Base-by-base conservation (phyloP, 2,329 filamentous ascomycete genomes). In the Elsinoe arachidis region DNA sequence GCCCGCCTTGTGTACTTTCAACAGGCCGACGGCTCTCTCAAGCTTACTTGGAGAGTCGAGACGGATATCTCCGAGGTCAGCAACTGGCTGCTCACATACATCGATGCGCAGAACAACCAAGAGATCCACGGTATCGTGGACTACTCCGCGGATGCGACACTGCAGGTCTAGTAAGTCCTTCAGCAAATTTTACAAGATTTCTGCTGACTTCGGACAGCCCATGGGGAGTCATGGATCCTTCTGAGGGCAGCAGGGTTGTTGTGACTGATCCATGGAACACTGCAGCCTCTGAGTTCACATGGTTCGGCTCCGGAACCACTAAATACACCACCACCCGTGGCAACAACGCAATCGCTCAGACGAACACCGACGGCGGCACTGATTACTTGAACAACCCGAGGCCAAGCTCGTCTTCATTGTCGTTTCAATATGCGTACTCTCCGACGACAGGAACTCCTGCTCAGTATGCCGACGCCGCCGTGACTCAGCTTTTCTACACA, bases 401-500 rank as follows among this genome's bases (percentile, higher is more conserved):
- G 30, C 43, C 56, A 17, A 33, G 34, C 12, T 37, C n/a, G 15
- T 17, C 41, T 11, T 10, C 14, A 2, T 17, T 33, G 7, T 19
- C 17, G 5, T 55, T 55, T 37, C 53, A 55, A 12, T 55, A 55
- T 23, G 3, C 53, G 17, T 55, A 55, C 21, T 55, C 53, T 7
- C 12, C 37, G 5, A 39, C 55, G 2, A 53, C 55, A n/a, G 23
- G 30, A 2, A 3, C 55, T 2, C 46, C 55, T 12, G 2, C 44
- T 1, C 23, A 23, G 14, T 84, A 83, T 66, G 68, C 70, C 3
- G 76, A 83, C 47, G 79, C 80, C 1, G 81, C 81, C 0, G 71
- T 80, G 54, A 76, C 79, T 0, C 81, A 84, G 68, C 74, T 83
- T 4, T 84, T 82, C 70, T 84, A 84, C 71, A 82, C 79, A 0